A percentile compares a stretch with the other conserved stretches of the same genome.
These are phyloP conservation scores for Populus euphratica DNA, from an alignment of 345 rosid genomes.

Conservation along the genomic window DNA sequence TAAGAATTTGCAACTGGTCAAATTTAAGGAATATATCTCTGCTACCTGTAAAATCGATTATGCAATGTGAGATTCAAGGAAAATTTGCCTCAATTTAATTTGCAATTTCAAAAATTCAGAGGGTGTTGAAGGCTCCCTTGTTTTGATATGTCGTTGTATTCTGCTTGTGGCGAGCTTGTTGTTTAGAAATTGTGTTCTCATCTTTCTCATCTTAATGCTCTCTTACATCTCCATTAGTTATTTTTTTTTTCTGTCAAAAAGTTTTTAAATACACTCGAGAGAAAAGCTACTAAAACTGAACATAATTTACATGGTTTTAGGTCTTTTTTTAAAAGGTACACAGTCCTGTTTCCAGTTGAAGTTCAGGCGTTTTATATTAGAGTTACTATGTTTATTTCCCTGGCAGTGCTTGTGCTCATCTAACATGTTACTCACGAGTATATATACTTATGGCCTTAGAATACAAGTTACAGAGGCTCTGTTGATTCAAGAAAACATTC, in stretches of 20 bases:
- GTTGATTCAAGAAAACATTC: slow-evolving; percentile 36
- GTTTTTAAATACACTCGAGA: neutral
- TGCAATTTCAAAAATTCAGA: neutral
- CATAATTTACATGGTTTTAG: neutral
- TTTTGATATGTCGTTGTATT: neutral
- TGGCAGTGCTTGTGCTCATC: slow-evolving; percentile 2
- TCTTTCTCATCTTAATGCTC: neutral
- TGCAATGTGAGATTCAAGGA: neutral
- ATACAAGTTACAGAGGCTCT: slow-evolving; percentile 32
- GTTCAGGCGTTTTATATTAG: neutral
- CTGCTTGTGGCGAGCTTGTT: neutral
- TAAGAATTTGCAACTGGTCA: neutral
- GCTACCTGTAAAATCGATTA: neutral
- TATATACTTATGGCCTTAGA: slow-evolving; percentile 42
- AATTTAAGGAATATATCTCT: neutral
- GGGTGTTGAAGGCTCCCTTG: neutral
- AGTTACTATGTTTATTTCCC: neutral
- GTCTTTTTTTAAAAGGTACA: neutral
- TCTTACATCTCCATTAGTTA: neutral
- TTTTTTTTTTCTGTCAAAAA: neutral
- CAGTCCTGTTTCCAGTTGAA: neutral
- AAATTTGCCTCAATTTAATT: neutral
- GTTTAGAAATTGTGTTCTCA: neutral
- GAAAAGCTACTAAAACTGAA: neutral
- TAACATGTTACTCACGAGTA: slow-evolving; percentile 16